Base-by-base conservation (phyloP, 192 early-diverging fungal genomes). In the Funneliformis mosseae region DNA sequence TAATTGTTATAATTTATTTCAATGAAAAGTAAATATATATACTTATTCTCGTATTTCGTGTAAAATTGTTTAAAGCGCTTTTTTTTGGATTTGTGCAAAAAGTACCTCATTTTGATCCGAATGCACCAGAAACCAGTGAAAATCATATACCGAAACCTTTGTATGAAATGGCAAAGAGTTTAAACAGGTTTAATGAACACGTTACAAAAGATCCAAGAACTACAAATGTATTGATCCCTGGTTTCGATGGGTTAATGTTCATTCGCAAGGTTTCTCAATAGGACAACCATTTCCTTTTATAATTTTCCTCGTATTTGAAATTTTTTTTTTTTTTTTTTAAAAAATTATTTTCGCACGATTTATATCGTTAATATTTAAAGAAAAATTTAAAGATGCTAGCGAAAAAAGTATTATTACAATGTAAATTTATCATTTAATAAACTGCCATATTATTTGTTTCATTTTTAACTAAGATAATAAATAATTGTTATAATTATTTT, bases 111-210 rank as follows among this genome's bases (percentile, higher is more conserved):
- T 71, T 60, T 60, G 18, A 48, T 5, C 28, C 46, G 2, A 67
- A 50, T 23, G 67, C 69, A 50, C 66, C 78, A 61, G 21, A 69
- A 10, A 38, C 60, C 63, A 39, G 18, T 14, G 79, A 80, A 21
- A 27, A 78, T 16, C 9, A 46, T 27, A 45, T 73, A 11, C 27
- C 27, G 14, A 6, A 43, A 78, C 8, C 3, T 23, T 0, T 27
- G 8, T n/a, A 16, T 23, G 18, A 21, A 21, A 68, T 4, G 6
- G 38, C 23, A 11, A 48, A 10, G 21, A 10, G 10, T 33, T 46
- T 92, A 8, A 83, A 92, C 62, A 80, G 82, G 1, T 95, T 93
- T 71, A 93, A 95, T 80, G 83, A 88, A 83, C 83, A 92, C 85
- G 85, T 93, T 23, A 78, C 78, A 7, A 70, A 84, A 10, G 93